Conservation (phyloP, 2,329 filamentous ascomycete species). For the Calonectria pteridis region DNA sequence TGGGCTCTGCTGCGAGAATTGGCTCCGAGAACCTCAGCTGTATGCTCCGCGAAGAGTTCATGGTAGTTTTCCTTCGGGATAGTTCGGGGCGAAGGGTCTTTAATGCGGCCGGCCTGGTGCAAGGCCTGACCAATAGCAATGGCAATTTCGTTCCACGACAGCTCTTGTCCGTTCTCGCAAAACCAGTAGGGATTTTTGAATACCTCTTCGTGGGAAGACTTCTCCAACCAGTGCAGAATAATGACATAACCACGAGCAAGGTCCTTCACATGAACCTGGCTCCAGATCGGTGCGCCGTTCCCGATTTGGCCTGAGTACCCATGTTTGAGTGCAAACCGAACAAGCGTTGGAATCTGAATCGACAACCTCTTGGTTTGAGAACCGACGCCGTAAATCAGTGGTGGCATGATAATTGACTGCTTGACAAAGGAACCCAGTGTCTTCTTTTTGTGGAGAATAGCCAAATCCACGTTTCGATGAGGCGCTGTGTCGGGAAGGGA, state of each 20-base stretch:
- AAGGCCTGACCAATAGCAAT: neutral
- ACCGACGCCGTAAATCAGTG: neutral
- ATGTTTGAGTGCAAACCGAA: neutral
- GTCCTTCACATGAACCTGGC: neutral
- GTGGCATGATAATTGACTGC: neutral
- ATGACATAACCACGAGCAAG: neutral
- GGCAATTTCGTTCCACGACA: neutral
- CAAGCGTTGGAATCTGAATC: neutral
- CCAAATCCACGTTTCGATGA: neutral
- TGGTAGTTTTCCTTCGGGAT: neutral
- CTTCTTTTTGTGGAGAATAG: neutral
- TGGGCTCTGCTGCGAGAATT: neutral
- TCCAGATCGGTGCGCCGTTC: neutral
- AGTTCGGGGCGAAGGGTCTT: neutral
- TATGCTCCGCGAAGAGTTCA: neutral
- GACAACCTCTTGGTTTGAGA: neutral
- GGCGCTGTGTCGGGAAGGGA: neutral
- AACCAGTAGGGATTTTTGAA: neutral
- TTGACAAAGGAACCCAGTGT: neutral
- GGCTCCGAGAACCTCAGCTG: neutral
- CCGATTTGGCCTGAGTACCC: neutral
- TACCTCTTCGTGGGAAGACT: neutral
- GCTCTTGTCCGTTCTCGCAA: neutral
- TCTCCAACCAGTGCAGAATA: neutral
- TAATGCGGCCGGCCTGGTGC: neutral